Evolutionary conservation across 179 eudicot genomes (phyloP).

Genomic region (Beta macrorhiza): DNA sequence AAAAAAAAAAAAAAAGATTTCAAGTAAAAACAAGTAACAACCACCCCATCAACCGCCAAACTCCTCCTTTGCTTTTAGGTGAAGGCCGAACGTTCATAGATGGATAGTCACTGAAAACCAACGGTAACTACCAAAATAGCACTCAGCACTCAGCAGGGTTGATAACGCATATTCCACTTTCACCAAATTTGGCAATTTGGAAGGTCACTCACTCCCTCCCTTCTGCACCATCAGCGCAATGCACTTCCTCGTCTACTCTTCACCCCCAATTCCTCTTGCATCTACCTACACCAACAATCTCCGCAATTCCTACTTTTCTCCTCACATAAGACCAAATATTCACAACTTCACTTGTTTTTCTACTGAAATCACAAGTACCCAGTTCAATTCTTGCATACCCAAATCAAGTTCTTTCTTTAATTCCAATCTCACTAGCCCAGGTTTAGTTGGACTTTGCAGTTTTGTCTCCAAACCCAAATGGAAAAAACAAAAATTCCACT

Average conservation of each 20-base stretch:
- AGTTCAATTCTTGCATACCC: conserved; percentile 16
- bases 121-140: too few relatives aligned
- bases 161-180: neutral
- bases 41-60: too few relatives aligned
- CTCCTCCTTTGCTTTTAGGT: too few relatives aligned
- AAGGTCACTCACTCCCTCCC: neutral
- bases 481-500: conserved; percentile 13
- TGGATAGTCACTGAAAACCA: too few relatives aligned
- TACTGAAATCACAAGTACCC: conserved; percentile 6
- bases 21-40: too few relatives aligned
- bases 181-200: neutral
- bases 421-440: conserved; percentile 20
- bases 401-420: neutral
- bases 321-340: neutral
- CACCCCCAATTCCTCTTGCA: conserved; percentile 12
- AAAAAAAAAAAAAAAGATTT: too few relatives aligned
- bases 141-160: neutral
- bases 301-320: neutral
- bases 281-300: conserved; percentile 13
- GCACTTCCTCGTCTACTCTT: conserved; percentile 19
- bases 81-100: too few relatives aligned
- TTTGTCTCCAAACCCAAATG: conserved; percentile 19
- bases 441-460: conserved; percentile 3
- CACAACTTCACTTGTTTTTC: conserved; percentile 12
- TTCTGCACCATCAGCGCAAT: neutral